A percentile compares a stretch with the other conserved stretches of the same genome.
phyloP scores from a whole-genome alignment of 192 early-diverging fungal genomes.

The Coemansia sp. region DNA sequence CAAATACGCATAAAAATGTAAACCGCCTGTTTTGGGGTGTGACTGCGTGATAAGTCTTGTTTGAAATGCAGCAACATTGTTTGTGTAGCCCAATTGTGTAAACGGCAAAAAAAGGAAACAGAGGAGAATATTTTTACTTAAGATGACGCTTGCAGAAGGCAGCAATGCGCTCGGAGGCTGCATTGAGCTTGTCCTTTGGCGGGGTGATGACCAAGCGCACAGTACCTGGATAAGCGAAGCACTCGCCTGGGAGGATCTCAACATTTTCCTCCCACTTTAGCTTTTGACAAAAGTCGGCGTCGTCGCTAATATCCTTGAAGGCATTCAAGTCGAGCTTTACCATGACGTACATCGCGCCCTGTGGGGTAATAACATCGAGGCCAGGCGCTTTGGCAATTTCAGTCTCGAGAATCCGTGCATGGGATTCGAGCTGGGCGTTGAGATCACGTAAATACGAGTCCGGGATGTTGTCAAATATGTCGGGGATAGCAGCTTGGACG shows the following conservation, averaged over 20 bases:
- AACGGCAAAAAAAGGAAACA: not conserved
- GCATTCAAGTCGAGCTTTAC: slow-evolving; percentile 67
- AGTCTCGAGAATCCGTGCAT: slow-evolving; percentile 68
- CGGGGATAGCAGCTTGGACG: slow-evolving; percentile 76
- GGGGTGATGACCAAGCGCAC: slow-evolving; percentile 83
- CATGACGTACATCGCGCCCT: slow-evolving; percentile 96
- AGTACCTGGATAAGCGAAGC: slow-evolving; percentile 80
- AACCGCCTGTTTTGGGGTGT: slow-evolving; percentile 8
- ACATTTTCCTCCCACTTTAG: slow-evolving; percentile 84
- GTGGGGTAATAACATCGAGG: slow-evolving; percentile 75
- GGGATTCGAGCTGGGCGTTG: slow-evolving; percentile 67
- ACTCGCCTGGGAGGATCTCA: slow-evolving; percentile 81
- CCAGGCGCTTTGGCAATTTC: slow-evolving; percentile 70
- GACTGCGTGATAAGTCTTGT: not conserved
- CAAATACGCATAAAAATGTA: not conserved
- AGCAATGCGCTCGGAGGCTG: slow-evolving; percentile 75
- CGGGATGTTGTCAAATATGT: slow-evolving; percentile 75
- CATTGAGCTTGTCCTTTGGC: slow-evolving; percentile 70
- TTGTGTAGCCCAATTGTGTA: no score
- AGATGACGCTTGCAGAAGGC: slow-evolving; percentile 78
- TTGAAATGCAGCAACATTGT: not conserved
- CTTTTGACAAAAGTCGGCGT: slow-evolving; percentile 82
- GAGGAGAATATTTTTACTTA: slow-evolving; percentile 23
- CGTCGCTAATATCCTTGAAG: slow-evolving; percentile 74
- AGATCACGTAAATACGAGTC: slow-evolving; percentile 68